Percentiles rank a stretch among this genome's conserved stretches.
Evolutionary conservation across 208 protist genomes (phyloP).

Genomic region (Trypanosoma cruzi): DNA sequence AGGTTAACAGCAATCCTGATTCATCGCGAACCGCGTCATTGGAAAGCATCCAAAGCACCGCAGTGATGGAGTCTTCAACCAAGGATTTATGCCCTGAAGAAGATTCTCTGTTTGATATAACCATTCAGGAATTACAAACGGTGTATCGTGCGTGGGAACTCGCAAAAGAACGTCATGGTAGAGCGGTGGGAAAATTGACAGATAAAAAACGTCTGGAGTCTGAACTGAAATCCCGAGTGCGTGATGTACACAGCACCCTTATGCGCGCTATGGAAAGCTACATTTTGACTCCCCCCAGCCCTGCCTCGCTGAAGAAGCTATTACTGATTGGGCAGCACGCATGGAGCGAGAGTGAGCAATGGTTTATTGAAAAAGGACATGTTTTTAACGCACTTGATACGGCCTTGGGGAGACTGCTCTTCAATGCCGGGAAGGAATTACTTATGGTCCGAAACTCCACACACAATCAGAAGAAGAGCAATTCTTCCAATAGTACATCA

Average conservation of each 20-base stretch:
- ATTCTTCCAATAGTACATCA: not conserved
- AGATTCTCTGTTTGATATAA: constrained; percentile 7
- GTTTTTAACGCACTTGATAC: constrained; percentile 7
- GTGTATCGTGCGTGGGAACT: constrained; percentile 8
- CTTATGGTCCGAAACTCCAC: not conserved
- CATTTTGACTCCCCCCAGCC: constrained; percentile 4
- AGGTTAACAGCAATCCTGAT: not conserved
- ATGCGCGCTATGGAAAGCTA: constrained; percentile 16
- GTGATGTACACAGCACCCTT: constrained; percentile 4
- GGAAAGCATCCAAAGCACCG: not conserved
- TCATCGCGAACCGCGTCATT: not conserved
- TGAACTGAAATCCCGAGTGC: constrained; percentile 1
- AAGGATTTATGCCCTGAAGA: not conserved
- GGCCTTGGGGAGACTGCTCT: constrained; percentile 8
- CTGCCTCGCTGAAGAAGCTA: constrained; percentile 6
- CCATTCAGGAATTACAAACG: constrained; percentile 10
- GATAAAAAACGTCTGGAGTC: not conserved
- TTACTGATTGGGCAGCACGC: not conserved
- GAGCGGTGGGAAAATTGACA: not conserved
- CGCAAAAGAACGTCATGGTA: constrained; percentile 7
- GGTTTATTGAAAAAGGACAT: constrained; percentile 16
- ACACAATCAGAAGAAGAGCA: not conserved
- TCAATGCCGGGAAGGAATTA: constrained; percentile 15
- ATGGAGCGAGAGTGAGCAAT: constrained; percentile 23
- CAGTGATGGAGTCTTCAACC: not conserved